Evolutionary conservation across 148 eudicot genomes (phyloP).

Genomic region (Cornus kousa): DNA sequence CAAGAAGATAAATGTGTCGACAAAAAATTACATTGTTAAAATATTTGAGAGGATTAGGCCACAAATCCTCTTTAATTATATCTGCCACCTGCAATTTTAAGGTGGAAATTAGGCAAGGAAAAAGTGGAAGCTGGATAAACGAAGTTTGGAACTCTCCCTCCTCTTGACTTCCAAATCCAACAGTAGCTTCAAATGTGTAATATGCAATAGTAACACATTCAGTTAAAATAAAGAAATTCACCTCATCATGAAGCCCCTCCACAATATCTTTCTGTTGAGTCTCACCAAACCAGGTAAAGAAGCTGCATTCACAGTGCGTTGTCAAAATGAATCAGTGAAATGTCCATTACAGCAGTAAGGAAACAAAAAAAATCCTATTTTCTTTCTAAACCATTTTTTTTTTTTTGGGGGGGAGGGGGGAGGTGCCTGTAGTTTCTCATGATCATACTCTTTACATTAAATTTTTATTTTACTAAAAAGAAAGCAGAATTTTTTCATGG

Average conservation of each 20-base stretch:
- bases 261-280: slow-evolving; percentile 52
- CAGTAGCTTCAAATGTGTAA: background rate
- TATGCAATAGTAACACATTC: background rate
- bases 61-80: slow-evolving; percentile 86
- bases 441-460: too few species aligned
- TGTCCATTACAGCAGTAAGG: background rate
- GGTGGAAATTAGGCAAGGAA: background rate
- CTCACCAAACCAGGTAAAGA: slow-evolving; percentile 77
- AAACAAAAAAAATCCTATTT: background rate
- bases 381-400: background rate
- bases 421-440: too few species aligned
- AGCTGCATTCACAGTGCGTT: slow-evolving; percentile 44
- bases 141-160: too few species aligned
- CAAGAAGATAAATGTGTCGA: background rate
- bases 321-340: background rate
- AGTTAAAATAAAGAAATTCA: slow-evolving; percentile 14
- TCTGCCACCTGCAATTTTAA: slow-evolving; percentile 73
- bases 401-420: too few species aligned
- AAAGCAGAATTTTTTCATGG: too few species aligned
- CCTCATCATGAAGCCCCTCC: slow-evolving; percentile 75
- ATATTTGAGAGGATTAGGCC: slow-evolving; percentile 81
- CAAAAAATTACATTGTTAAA: slow-evolving; percentile 51
- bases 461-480: too few species aligned
- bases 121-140: background rate
- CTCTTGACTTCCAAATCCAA: too few species aligned